Evolutionary conservation across 805 yeast genomes (phyloP).

Genomic region (Kodamaea hsintzibuensis): DNA sequence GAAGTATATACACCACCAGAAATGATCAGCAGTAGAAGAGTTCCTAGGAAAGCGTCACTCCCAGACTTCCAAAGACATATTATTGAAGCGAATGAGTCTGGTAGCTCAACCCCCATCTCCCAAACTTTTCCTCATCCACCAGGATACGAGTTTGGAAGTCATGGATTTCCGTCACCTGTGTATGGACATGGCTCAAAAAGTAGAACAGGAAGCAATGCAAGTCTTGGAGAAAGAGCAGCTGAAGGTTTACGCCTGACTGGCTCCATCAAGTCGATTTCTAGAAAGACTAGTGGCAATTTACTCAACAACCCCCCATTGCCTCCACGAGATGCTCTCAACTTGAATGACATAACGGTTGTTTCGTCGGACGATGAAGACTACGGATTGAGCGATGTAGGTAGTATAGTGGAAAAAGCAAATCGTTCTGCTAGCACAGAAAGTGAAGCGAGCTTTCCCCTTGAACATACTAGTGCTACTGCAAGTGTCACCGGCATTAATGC

Average conservation of each 20-base stretch:
- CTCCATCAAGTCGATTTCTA: background rate
- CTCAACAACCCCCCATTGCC: constrained; percentile 1
- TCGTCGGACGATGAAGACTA: background rate
- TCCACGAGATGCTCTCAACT: background rate
- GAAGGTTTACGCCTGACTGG: background rate
- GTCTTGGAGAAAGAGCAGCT: background rate
- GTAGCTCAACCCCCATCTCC: background rate
- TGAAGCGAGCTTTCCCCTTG: background rate
- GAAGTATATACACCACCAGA: constrained; percentile 53
- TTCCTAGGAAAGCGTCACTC: constrained; percentile 23
- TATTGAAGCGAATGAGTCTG: constrained; percentile 1
- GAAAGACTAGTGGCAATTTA: background rate
- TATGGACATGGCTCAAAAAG: background rate
- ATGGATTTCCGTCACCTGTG: background rate
- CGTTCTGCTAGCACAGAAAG: background rate
- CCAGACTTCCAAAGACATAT: constrained; percentile 6
- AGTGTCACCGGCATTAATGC: constrained; percentile 5
- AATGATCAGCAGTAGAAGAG: constrained; percentile 63
- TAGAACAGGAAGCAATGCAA: background rate
- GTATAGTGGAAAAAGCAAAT: background rate
- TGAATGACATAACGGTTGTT: background rate
- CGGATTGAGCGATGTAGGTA: background rate
- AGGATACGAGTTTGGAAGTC: constrained; percentile 23
- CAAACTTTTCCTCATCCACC: constrained; percentile 8
- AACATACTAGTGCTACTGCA: background rate